These are phyloP conservation scores for Pythium oligandrum DNA, from an alignment of 352 stramenopile genomes.

Conservation along the genomic window DNA sequence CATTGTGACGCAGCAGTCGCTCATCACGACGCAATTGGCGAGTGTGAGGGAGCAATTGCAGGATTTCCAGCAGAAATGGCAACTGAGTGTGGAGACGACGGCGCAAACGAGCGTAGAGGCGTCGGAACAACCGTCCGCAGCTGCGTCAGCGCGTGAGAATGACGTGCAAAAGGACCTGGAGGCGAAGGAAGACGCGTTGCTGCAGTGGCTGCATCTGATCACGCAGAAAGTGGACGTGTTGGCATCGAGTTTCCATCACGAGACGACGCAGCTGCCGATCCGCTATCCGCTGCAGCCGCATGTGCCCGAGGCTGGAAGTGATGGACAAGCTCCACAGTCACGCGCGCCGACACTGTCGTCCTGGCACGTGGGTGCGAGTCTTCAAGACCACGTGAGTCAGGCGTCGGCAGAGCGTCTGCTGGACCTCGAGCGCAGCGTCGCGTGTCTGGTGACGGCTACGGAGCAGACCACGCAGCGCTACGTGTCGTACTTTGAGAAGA, in stretches of 20 bases:
- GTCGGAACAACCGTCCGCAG: neutral
- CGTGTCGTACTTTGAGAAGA: conserved; percentile 37
- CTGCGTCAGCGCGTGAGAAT: neutral
- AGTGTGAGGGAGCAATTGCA: conserved; percentile 36
- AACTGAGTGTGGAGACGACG: conserved; percentile 3
- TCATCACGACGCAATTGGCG: conserved; percentile 35
- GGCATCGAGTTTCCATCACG: conserved; percentile 30
- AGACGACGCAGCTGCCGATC: conserved; percentile 25
- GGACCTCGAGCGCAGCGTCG: conserved; percentile 34
- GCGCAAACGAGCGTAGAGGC: neutral
- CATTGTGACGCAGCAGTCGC: conserved; percentile 23
- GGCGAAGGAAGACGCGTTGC: conserved; percentile 23
- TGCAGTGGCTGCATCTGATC: conserved; percentile 41
- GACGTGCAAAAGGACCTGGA: conserved; percentile 24
- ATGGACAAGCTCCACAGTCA: neutral
- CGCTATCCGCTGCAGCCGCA: conserved; percentile 16
- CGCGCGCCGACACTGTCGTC: conserved; percentile 8
- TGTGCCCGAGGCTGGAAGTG: neutral
- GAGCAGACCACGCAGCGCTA: conserved; percentile 28
- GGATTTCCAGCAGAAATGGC: conserved; percentile 43
- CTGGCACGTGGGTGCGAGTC: conserved; percentile 30
- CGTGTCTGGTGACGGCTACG: conserved; percentile 23
- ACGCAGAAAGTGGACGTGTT: conserved; percentile 38
- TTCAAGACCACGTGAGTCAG: conserved; percentile 27
- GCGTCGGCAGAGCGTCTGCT: conserved; percentile 21